phyloP scores from a whole-genome alignment of 1,139 yeast species.

The Wickerhamomyces sp. region DNA sequence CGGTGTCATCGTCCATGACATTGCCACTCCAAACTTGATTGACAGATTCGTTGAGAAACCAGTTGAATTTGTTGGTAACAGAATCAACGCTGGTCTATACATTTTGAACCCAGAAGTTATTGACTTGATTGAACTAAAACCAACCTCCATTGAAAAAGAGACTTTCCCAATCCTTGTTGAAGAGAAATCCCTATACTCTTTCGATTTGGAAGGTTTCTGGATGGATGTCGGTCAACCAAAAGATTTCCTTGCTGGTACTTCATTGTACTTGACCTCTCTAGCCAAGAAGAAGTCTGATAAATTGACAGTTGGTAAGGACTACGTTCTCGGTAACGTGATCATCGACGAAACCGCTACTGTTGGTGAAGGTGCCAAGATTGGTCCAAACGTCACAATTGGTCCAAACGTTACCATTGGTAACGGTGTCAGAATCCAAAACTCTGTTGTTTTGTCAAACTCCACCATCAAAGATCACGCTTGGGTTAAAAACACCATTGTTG shows the following conservation, averaged over 20 bases:
- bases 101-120: constrained; percentile 95
- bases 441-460: constrained; percentile 88
- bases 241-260: constrained; percentile 97
- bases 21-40: constrained; percentile 86
- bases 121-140: constrained; percentile 94
- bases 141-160: constrained; percentile 99
- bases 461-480: constrained; percentile 95
- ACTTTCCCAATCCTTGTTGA: constrained; percentile 96
- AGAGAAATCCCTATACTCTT: constrained; percentile 83
- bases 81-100: constrained; percentile 96
- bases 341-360: constrained; percentile 94
- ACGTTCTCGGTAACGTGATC: constrained; percentile 89
- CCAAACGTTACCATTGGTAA: constrained; percentile 95
- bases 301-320: constrained; percentile 55
- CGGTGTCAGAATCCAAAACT: constrained; percentile 97
- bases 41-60: constrained; percentile 99
- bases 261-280: constrained; percentile 83
- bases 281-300: constrained; percentile 72
- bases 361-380: constrained; percentile 90
- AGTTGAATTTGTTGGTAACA: constrained; percentile 96
- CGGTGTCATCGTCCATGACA: constrained; percentile 98
- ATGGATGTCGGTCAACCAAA: constrained; percentile 99
- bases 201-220: constrained; percentile 99
- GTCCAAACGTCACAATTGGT: constrained; percentile 97
- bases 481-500: constrained; percentile 96